phyloP scores from a whole-genome alignment of 2,329 filamentous ascomycete genomes.

The Aspergillus hiratsukae region DNA sequence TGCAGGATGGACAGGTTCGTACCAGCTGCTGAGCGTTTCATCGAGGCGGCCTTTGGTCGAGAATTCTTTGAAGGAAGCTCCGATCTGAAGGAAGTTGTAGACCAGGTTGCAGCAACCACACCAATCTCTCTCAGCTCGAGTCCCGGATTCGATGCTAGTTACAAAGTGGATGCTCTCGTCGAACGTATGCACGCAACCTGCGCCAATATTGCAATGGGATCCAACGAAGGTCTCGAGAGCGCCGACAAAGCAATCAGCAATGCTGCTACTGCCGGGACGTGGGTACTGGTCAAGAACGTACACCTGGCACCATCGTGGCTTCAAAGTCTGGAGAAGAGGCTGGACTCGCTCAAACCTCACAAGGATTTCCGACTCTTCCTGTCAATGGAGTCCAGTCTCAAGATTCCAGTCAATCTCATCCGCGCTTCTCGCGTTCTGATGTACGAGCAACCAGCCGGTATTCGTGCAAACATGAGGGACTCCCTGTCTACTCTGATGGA shows the following conservation, averaged over 20 bases:
- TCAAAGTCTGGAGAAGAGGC: constrained; percentile 92
- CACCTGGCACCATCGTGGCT: constrained; percentile 94
- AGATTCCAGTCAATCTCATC: constrained; percentile 93
- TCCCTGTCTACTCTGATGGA: constrained; percentile 79
- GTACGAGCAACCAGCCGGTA: constrained; percentile 96
- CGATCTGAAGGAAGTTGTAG: constrained; percentile 79
- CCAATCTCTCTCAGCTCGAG: constrained; percentile 91
- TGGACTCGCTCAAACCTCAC: constrained; percentile 92
- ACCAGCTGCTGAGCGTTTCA: constrained; percentile 86
- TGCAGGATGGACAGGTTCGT: constrained; percentile 95
- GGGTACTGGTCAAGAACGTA: constrained; percentile 99
- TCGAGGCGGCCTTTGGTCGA: constrained; percentile 76
- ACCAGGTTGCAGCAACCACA: constrained; percentile 75
- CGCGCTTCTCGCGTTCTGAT: constrained; percentile 91
- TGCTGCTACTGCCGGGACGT: constrained; percentile 84
- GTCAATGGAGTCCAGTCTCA: constrained; percentile 94
- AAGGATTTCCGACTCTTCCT: constrained; percentile 90
- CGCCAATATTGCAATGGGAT: constrained; percentile 98
- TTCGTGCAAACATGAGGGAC: constrained; percentile 98
- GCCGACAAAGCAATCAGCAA: constrained; percentile 94
- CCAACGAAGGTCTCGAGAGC: constrained; percentile 84
- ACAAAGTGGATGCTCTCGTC: constrained; percentile 95
- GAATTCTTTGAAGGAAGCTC: constrained; percentile 78
- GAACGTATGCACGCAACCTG: constrained; percentile 77
- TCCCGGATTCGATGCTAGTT: constrained; percentile 95